Evolutionary conservation across 2,329 filamentous ascomycete genomes (phyloP).

Genomic region (Colletotrichum echinochloae): DNA sequence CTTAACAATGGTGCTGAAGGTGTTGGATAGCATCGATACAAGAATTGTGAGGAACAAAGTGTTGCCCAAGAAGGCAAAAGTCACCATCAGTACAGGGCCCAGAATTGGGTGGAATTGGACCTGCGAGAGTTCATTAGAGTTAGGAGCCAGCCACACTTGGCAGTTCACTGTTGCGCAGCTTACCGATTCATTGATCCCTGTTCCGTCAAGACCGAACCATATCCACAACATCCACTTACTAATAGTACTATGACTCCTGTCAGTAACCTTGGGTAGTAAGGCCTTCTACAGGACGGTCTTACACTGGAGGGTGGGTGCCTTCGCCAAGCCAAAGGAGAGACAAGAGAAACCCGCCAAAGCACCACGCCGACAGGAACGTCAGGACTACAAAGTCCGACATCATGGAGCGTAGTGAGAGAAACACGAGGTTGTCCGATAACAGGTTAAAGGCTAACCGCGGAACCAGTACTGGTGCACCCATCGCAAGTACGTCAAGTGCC

Average conservation of each 20-base stretch:
- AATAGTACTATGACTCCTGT: constrained; percentile 65
- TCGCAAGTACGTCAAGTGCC: constrained; percentile 81
- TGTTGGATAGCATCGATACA: constrained; percentile 88
- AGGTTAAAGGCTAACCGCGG: constrained; percentile 86
- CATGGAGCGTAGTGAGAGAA: constrained; percentile 85
- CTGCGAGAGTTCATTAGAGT: constrained; percentile 48
- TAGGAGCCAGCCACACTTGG: constrained; percentile 6
- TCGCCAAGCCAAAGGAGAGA: constrained; percentile 83
- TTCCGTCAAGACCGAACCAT: constrained; percentile 88
- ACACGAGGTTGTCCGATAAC: constrained; percentile 86
- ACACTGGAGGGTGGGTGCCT: constrained; percentile 69
- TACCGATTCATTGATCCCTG: constrained; percentile 69
- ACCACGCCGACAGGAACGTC: constrained; percentile 82
- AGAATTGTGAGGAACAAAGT: constrained; percentile 90
- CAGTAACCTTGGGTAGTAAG: not conserved
- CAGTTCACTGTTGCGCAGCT: constrained; percentile 38
- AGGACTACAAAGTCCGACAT: constrained; percentile 87
- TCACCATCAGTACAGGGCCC: constrained; percentile 82
- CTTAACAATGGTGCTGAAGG: constrained; percentile 80
- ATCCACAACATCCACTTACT: constrained; percentile 94
- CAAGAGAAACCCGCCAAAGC: constrained; percentile 84
- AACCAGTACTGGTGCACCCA: constrained; percentile 82
- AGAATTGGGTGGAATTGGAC: constrained; percentile 83
- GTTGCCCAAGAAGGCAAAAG: constrained; percentile 88
- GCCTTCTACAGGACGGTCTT: constrained; percentile 43